phyloP scores from a whole-genome alignment of 176 grass and related monocot genomes.

The Melocanna baccifera region DNA sequence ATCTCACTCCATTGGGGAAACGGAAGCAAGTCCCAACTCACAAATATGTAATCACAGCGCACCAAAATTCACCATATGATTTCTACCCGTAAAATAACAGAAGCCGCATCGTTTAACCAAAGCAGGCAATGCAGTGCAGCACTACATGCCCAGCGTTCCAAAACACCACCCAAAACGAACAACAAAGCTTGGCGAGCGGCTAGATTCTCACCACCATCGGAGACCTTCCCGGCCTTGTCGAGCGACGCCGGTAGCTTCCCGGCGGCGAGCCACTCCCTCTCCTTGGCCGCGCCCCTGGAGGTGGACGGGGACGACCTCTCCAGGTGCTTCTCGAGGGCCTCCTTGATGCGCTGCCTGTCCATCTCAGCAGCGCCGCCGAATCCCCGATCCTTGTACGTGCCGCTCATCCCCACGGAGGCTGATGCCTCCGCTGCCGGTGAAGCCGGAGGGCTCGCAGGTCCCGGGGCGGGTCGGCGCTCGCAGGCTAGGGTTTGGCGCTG shows the following conservation, averaged over 20 bases:
- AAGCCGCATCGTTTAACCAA: constrained; percentile 17
- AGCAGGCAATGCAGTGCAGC: constrained; percentile 39
- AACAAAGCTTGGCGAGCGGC: neutral
- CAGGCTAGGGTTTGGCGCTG: constrained; percentile 36
- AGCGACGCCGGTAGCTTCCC: constrained; percentile 51
- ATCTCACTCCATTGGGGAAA: neutral
- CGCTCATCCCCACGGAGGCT: constrained; percentile 12
- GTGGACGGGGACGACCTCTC: constrained; percentile 76
- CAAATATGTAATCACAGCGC: neutral
- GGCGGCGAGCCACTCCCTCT: constrained; percentile 48
- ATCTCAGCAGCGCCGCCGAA: constrained; percentile 36
- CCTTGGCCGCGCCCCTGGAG: constrained; percentile 56
- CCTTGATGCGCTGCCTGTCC: constrained; percentile 87
- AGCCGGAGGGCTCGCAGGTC: neutral
- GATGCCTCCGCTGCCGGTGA: neutral
- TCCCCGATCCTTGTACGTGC: constrained; percentile 57
- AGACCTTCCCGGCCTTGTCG: constrained; percentile 54
- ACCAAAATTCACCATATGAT: constrained; percentile 6
- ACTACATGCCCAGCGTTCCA: neutral
- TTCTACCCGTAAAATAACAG: constrained; percentile 10
- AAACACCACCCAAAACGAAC: constrained; percentile 10
- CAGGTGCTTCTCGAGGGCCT: constrained; percentile 71
- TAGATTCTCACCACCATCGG: constrained; percentile 63
- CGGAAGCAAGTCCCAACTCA: neutral
- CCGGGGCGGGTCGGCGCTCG: constrained; percentile 16